Evolutionary conservation across 2,329 filamentous ascomycete species (phyloP).

Genomic region (Rugonectria rugulosa): DNA sequence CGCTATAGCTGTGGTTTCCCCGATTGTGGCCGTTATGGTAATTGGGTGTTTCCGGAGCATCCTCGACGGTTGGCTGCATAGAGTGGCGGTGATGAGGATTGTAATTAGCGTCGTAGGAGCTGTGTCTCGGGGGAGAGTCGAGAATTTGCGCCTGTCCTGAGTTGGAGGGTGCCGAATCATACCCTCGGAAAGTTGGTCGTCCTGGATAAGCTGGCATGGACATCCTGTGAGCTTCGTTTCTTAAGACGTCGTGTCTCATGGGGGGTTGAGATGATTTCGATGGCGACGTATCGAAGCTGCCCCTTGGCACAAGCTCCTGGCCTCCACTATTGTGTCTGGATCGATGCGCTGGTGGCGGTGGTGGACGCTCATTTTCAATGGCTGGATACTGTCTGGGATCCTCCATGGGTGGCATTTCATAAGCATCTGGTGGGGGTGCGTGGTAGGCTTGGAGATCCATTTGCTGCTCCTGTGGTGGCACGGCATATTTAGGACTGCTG

Average conservation of each 20-base stretch:
- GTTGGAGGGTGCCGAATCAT: slow-evolving; percentile 54
- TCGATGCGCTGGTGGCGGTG: slow-evolving; percentile 64
- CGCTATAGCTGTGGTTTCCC: slow-evolving; percentile 35
- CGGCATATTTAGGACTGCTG: slow-evolving; percentile 41
- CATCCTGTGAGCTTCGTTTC: slow-evolving; percentile 63
- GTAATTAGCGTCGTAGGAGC: slow-evolving; percentile 59
- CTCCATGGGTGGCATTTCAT: slow-evolving; percentile 42
- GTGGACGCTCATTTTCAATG: slow-evolving; percentile 56
- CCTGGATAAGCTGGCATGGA: slow-evolving; percentile 60
- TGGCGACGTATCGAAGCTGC: slow-evolving; percentile 50
- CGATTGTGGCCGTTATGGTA: too few relatives aligned
- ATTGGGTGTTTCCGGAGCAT: slow-evolving; percentile 63
- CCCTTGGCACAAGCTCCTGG: slow-evolving; percentile 52
- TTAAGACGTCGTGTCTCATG: slow-evolving; percentile 67
- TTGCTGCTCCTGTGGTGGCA: slow-evolving; percentile 45
- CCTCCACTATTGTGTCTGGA: slow-evolving; percentile 54
- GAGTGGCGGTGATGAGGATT: slow-evolving; percentile 54
- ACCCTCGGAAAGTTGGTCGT: slow-evolving; percentile 60
- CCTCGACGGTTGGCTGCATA: slow-evolving; percentile 70
- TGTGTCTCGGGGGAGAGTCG: slow-evolving; percentile 52
- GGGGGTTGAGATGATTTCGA: slow-evolving; percentile 52
- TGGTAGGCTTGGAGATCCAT: slow-evolving; percentile 48
- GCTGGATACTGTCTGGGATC: slow-evolving; percentile 45
- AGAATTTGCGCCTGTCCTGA: slow-evolving; percentile 43
- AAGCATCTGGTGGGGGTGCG: slow-evolving; percentile 42